A percentile compares a stretch with the other conserved stretches of the same genome.
These are phyloP conservation scores for Solanum etuberosum DNA, from an alignment of 257 asterid species.

Conservation along the genomic window DNA sequence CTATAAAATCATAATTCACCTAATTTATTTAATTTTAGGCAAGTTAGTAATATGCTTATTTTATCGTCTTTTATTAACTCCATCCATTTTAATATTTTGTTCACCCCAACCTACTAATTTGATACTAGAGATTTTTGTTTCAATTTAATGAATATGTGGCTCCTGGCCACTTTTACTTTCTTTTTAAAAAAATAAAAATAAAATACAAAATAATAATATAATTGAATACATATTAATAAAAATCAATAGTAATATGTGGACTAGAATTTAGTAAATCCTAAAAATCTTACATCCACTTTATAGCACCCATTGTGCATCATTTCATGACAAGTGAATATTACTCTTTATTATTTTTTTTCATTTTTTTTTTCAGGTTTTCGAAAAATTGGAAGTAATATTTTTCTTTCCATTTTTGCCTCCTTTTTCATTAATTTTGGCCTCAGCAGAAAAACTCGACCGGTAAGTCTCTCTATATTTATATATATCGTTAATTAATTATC, in stretches of 20 bases:
- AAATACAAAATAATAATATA: background rate
- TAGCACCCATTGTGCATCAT: background rate
- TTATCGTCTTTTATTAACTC: no score
- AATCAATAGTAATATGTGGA: background rate
- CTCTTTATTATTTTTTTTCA: background rate
- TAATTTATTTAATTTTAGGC: no score
- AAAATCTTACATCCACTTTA: background rate
- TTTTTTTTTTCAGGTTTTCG: slow-evolving; percentile 44
- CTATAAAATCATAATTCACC: no score
- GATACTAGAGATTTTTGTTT: no score
- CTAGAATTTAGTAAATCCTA: background rate
- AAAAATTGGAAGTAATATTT: slow-evolving; percentile 54
- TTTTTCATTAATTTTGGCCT: slow-evolving; percentile 63
- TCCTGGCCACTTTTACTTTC: no score
- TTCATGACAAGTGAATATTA: background rate
- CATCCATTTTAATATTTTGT: no score
- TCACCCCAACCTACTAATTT: background rate
- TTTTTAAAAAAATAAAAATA: no score
- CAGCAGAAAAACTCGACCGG: slow-evolving; percentile 81
- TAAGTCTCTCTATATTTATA: background rate
- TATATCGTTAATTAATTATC: no score
- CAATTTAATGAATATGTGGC: no score
- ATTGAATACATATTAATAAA: background rate
- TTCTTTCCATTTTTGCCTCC: slow-evolving; percentile 47
- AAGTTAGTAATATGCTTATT: no score